Evolutionary conservation across 495 filamentous ascomycete species (phyloP).

Genomic region (Parathielavia hyrcaniae): DNA sequence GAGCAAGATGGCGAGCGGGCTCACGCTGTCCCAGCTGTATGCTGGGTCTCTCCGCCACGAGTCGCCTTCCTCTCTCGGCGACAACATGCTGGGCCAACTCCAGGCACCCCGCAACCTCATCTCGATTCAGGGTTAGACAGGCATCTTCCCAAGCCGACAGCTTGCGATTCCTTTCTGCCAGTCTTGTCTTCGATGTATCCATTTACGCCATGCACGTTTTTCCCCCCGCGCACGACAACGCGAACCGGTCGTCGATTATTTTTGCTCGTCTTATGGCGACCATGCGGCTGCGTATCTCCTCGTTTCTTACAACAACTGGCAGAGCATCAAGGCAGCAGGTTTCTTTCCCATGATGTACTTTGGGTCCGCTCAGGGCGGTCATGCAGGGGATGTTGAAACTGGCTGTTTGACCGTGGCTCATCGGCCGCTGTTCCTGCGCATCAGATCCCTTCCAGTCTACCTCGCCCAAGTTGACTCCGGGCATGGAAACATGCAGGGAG

Average conservation of each 20-base stretch:
- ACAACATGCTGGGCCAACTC: slow-evolving; percentile 4
- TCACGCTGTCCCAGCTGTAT: slow-evolving; percentile 33
- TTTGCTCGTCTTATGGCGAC: neutral
- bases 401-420: slow-evolving; percentile 8
- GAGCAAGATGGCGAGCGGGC: slow-evolving; percentile 57
- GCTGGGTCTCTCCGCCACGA: neutral
- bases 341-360: slow-evolving; percentile 3
- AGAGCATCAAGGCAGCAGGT: neutral
- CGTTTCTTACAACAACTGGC: slow-evolving; percentile 5
- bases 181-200: slow-evolving; percentile 11
- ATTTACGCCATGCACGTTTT: neutral
- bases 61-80: slow-evolving; percentile 5
- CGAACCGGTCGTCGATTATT: neutral
- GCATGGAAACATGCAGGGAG: neutral
- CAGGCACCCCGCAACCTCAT: slow-evolving; percentile 22
- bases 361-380: neutral
- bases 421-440: slow-evolving; percentile 1
- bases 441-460: neutral
- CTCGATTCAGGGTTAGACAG: slow-evolving; percentile 30
- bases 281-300: slow-evolving; percentile 7
- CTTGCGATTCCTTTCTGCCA: neutral
- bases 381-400: slow-evolving; percentile 2
- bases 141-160: neutral
- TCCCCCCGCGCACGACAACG: slow-evolving; percentile 2
- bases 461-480: neutral